Base-by-base conservation (phyloP, 192 early-diverging fungal genomes). In the Coemansia sp. region DNA sequence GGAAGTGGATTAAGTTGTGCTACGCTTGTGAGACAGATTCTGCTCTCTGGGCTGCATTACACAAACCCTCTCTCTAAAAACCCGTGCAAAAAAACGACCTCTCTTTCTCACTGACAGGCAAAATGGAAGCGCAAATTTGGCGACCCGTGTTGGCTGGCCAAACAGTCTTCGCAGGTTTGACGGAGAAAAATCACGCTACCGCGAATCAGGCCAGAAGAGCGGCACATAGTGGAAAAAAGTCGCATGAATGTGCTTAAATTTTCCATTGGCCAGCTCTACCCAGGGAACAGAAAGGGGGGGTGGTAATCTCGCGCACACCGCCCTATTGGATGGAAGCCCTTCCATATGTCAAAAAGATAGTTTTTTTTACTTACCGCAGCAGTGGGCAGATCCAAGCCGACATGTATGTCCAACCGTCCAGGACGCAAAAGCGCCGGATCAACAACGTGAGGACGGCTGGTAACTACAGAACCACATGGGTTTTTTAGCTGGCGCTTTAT, bases 351-450 rank as follows among this genome's bases (percentile, higher is more conserved):
- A 26, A 26, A 26, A 32, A 10, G 10, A 23, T 16, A 15, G 16
- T 15, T 20, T 20, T 18, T 14, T 36, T 44, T 31, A 69, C 70
- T 48, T 44, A 73, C 76, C 66, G 87, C 70, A 26, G 54, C 57
- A 42, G 85, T 66, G 11, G 91, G 92, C 3, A 76, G 34, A 11
- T 77, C 72, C 20, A 94, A 72, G 41, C 81, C 58, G 32, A 94
- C 64, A 53, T 87, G 83, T 53, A 91, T 84, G 64, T 93, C 92
- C 34, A 96, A 71, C 10, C 92, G 83, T 17, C 91, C 92, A 10
- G 92, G 91, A 38, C 93, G 83, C 64, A 93, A 47, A 21, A 96
- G 80, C 3, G 93, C 92, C 2, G 82, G 52, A 78, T 94, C 92
- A 16, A 96, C 83, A 5, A 80, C 68, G 26, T 89, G 70, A 10